Evolutionary conservation across 768 basidiomycete species (phyloP), one percentile per base, ranked within the genome.

Genomic region (Vishniacozyma victoriae): DNA sequence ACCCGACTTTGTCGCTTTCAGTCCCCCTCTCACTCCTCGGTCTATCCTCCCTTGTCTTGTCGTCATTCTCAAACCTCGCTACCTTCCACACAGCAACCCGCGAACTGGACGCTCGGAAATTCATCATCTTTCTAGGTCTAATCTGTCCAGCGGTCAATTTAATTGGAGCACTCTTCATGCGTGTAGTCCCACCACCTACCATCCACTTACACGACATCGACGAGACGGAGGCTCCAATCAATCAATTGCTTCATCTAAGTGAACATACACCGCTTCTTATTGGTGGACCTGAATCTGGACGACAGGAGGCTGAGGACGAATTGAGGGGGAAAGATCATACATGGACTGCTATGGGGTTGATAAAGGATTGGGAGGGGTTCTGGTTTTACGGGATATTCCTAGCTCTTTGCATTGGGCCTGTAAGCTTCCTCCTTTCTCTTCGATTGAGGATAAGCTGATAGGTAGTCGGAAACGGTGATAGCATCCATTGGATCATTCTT

Each of bases 401-500:
- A n/a, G 64, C 66, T 3, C 45, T 70, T 33, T 64, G 62, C 26
- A 66, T 72, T 44, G 70, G 70, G 15, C 70, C 70, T 7, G 69
- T 71, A 20, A 54, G 67, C 58, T 19, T n/a, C 35, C 18, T 35
- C 24, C 18, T 18, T 20, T 18, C 3, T 2, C 4, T 36, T 16
- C 14, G 23, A 20, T 15, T 35, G 3, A 35, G 23, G 27, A 19
- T 1, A 35, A 27, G 35, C 47, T 50, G 36, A 46, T 41, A n/a
- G 5, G 27, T 44, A 71, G 69, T 54, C 58, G 25, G 70, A 72
- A 46, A 68, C 62, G 44, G 57, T 67, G 12, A 48, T 72, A n/a
- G 59, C 70, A 2, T 67, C 61, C 9, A 67, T 72, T 27, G 70
- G 70, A 4, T 66, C 70, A 20, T 62, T 72, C 46, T 55, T 70